Evolutionary conservation across 2,329 filamentous ascomycete species (phyloP).

Genomic region (Emmonsia crescens): DNA sequence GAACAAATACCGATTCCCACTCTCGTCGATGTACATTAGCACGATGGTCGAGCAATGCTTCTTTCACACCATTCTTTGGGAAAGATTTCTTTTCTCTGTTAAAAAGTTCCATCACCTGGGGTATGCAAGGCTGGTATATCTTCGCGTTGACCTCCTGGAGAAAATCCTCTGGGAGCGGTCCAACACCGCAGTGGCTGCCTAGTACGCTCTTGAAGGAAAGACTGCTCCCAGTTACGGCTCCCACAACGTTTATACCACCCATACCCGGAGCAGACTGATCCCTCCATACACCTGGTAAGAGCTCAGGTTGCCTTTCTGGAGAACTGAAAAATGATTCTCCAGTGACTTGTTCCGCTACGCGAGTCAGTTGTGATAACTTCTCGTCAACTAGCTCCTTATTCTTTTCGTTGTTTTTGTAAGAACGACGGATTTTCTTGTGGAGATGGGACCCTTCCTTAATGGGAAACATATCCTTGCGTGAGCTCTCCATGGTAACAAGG

Average conservation of each 20-base stretch:
- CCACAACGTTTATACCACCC: constrained; percentile 23
- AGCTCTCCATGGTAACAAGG: constrained; percentile 24
- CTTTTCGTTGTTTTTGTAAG: constrained; percentile 13
- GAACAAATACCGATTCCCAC: constrained; percentile 23
- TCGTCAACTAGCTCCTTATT: constrained; percentile 13
- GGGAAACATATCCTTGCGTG: constrained; percentile 24
- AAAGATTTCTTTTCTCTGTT: constrained; percentile 16
- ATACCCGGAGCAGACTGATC: constrained; percentile 17
- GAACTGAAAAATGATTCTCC: constrained; percentile 16
- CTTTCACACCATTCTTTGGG: not conserved
- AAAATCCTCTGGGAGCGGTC: constrained; percentile 22
- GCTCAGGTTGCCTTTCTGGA: constrained; percentile 2
- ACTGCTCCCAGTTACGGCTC: constrained; percentile 21
- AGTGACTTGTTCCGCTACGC: constrained; percentile 22
- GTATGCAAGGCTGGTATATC: constrained; percentile 25
- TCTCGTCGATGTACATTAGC: constrained; percentile 15
- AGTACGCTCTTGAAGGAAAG: constrained; percentile 25
- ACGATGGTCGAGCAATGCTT: constrained; percentile 3
- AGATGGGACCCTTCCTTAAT: constrained; percentile 20
- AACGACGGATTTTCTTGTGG: constrained; percentile 18
- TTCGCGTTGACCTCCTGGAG: constrained; percentile 20
- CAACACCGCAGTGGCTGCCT: constrained; percentile 23
- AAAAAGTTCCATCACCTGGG: constrained; percentile 23
- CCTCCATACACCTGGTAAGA: constrained; percentile 13
- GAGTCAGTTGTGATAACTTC: constrained; percentile 19